Percentiles rank a stretch among this genome's conserved stretches.
These are phyloP conservation scores for Vitis hybrid DNA, from an alignment of 177 flowering plant species.

Conservation along the genomic window DNA sequence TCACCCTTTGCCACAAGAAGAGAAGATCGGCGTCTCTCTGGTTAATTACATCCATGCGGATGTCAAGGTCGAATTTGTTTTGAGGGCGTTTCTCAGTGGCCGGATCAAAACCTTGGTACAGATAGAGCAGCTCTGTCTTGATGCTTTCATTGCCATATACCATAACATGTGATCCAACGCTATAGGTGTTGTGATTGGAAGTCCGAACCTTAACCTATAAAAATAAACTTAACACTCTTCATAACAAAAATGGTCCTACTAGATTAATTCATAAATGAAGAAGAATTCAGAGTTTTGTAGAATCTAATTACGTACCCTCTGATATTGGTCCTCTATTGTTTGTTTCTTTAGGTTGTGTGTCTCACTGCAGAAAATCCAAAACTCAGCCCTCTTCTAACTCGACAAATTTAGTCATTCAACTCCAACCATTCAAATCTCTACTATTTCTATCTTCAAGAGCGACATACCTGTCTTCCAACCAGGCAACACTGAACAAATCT, in stretches of 20 bases:
- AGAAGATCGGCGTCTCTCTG: slow-evolving; percentile 91
- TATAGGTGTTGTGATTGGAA: slow-evolving; percentile 64
- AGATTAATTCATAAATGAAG: background rate
- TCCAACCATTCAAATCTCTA: background rate
- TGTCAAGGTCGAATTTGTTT: slow-evolving; percentile 21
- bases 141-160: slow-evolving; percentile 80
- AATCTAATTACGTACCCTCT: slow-evolving; percentile 35
- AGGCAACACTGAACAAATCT: slow-evolving; percentile 85
- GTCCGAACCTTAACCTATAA: slow-evolving; percentile 77
- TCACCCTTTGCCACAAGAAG: slow-evolving; percentile 70
- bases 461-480: slow-evolving; percentile 93
- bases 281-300: background rate
- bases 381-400: background rate
- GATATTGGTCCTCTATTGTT: slow-evolving; percentile 66
- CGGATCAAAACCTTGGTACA: slow-evolving; percentile 87
- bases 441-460: background rate
- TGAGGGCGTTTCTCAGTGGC: slow-evolving; percentile 45
- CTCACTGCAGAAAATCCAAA: slow-evolving; percentile 51
- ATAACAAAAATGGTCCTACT: background rate
- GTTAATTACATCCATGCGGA: slow-evolving; percentile 60
- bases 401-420: too few species aligned
- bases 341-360: slow-evolving; percentile 80
- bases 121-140: slow-evolving; percentile 59
- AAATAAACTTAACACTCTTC: background rate
- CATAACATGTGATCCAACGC: slow-evolving; percentile 89